phyloP scores from a whole-genome alignment of 371 early-diverging fungal species.

The Mucor velutinosus region DNA sequence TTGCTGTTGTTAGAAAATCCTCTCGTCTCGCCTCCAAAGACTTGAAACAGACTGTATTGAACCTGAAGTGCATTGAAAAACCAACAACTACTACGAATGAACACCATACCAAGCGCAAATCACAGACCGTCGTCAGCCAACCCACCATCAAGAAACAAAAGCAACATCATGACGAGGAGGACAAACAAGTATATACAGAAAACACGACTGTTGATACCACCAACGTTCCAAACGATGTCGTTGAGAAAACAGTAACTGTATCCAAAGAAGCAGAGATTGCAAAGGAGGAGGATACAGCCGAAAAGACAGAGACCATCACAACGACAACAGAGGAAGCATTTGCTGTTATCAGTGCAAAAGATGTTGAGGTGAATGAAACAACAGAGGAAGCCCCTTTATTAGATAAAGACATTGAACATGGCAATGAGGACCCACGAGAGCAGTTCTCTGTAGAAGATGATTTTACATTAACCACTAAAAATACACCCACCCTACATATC shows the following conservation, averaged over 20 bases:
- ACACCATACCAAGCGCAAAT: neutral
- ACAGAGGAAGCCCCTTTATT: neutral
- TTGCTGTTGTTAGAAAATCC: neutral
- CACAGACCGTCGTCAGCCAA: neutral
- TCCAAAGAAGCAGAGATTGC: neutral
- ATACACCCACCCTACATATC: neutral
- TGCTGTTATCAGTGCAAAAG: neutral
- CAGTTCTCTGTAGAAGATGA: neutral
- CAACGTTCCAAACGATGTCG: neutral
- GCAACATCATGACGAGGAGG: neutral
- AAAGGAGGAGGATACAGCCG: no score
- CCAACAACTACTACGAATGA: neutral
- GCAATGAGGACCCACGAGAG: neutral
- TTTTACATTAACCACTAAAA: neutral
- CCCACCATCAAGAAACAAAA: neutral
- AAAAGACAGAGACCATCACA: neutral
- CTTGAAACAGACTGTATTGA: constrained; percentile 1
- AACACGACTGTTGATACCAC: neutral
- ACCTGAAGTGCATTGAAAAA: neutral
- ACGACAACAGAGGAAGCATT: neutral
- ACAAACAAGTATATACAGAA: no score
- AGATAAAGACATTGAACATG: neutral
- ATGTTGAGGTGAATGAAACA: neutral
- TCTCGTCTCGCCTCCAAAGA: constrained; percentile 5
- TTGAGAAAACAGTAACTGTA: neutral